phyloP scores from a whole-genome alignment of 2,329 filamentous ascomycete genomes.

The Pestalotiopsis sp. region DNA sequence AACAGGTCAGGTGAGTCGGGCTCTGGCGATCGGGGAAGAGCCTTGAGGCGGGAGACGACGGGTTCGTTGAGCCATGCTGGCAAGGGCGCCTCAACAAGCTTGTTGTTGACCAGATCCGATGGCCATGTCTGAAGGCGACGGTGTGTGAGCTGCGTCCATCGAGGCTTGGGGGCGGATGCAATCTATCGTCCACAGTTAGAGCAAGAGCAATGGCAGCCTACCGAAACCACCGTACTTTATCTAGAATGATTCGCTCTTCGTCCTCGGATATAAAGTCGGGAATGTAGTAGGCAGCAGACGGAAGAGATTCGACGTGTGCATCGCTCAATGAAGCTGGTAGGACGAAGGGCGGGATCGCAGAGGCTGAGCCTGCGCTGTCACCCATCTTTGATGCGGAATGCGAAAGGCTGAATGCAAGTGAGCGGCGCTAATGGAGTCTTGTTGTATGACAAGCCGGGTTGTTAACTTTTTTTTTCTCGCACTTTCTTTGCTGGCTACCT shows the following conservation, averaged over 20 bases:
- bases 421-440: background rate
- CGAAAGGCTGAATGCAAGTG: slow-evolving; percentile 4
- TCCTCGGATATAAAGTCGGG: slow-evolving; percentile 77
- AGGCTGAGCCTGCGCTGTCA: slow-evolving; percentile 2
- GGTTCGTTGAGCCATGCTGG: slow-evolving; percentile 76
- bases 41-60: slow-evolving; percentile 63
- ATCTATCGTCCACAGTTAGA: slow-evolving; percentile 55
- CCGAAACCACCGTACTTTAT: slow-evolving; percentile 59
- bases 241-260: slow-evolving; percentile 72
- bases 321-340: slow-evolving; percentile 54
- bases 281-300: slow-evolving; percentile 78
- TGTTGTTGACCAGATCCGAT: slow-evolving; percentile 77
- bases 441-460: background rate
- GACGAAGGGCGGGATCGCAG: slow-evolving; percentile 4
- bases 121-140: slow-evolving; percentile 91
- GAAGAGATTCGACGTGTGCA: slow-evolving; percentile 56
- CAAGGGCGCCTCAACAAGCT: slow-evolving; percentile 73
- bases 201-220: slow-evolving; percentile 12
- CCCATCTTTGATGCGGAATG: slow-evolving; percentile 4
- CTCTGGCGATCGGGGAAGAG: slow-evolving; percentile 43
- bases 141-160: slow-evolving; percentile 85
- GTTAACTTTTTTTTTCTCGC: background rate
- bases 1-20: slow-evolving; percentile 48
- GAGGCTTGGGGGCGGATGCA: slow-evolving; percentile 67
- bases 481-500: background rate